Evolutionary conservation across 2,329 filamentous ascomycete species (phyloP), one percentile per base, ranked within the genome.

Genomic region (Neobulgaria alba): DNA sequence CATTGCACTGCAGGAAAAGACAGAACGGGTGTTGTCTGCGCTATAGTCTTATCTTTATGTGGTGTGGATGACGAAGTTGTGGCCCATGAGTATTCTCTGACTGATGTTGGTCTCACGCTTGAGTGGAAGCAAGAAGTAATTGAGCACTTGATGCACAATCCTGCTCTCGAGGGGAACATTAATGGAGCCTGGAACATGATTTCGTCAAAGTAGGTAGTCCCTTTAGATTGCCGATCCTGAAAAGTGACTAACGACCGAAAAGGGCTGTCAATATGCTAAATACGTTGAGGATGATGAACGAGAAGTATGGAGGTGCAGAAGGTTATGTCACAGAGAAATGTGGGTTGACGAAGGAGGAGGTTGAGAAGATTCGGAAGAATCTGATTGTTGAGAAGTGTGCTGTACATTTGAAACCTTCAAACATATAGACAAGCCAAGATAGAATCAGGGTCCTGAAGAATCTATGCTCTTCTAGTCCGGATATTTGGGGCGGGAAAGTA

Each of bases 1-100:
- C 82, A 89, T 56, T 88, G 84, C 60, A 84, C 82, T 0, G 82
- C 80, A 0, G 84, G 84, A 10, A 89, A 89, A 61, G 84, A 89
- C 58, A 70, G 84, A 32, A 88, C 84, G 0, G 84, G 84, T 2
- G 70, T 88, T 3, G 63, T 86, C 33, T 73, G 76, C 36, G 83
- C 80, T 3, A 52, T 89, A 30, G 57, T 88, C 7, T 66, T 86
- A 29, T 63, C 72, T 18, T 66, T 86, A 19, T 77, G 77, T 7
- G 77, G 78, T 3, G 77, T 85, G 0, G 60, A 67, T 1, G 69
- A 77, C 48, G 65, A 73, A 23, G 57, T 62, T 3, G 69, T 85
- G n/a, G 80, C 79, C 0, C 61, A 70, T 8, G 84, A 89, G 58
- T 89, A 88, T 57, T 65, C 70, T 12, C 64, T 85, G 8, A 85